phyloP scores from a whole-genome alignment of 129 eudicot genomes.

The Tagetes patula region DNA sequence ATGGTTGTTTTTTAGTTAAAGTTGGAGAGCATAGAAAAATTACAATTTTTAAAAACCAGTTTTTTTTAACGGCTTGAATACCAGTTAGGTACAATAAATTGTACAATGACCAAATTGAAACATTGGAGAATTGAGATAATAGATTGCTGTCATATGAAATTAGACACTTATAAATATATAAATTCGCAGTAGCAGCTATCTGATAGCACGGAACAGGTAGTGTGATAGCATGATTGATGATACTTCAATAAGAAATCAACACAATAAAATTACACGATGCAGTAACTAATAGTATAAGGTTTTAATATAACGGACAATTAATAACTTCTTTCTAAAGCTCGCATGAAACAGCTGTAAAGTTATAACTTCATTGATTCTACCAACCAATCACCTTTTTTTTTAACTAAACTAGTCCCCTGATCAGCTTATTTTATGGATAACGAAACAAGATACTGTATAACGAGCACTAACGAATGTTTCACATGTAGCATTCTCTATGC shows the following conservation, averaged over 20 bases:
- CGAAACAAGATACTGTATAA: neutral
- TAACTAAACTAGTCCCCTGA: neutral
- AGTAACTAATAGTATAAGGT: neutral
- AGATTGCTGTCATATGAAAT: neutral
- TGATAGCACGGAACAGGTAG: neutral
- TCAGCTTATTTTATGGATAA: neutral
- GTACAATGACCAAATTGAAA: constrained; percentile 9
- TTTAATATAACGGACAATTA: neutral
- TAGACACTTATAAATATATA: constrained; percentile 6
- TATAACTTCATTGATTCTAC: neutral
- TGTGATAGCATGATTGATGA: neutral
- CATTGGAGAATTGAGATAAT: neutral
- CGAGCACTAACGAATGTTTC: neutral
- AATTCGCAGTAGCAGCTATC: constrained; percentile 6
- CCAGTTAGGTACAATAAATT: neutral
- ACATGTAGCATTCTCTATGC: neutral
- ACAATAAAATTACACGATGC: neutral
- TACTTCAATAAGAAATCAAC: neutral
- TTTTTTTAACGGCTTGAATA: neutral
- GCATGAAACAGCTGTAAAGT: neutral
- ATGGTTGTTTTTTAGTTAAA: neutral
- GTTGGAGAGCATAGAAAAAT: neutral
- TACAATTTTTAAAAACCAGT: too few relatives aligned
- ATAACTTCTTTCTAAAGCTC: neutral
- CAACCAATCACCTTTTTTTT: neutral